Percentiles rank a stretch among this genome's conserved stretches.
phyloP scores from a whole-genome alignment of 805 yeast genomes.

The Pichia cabralensis region DNA sequence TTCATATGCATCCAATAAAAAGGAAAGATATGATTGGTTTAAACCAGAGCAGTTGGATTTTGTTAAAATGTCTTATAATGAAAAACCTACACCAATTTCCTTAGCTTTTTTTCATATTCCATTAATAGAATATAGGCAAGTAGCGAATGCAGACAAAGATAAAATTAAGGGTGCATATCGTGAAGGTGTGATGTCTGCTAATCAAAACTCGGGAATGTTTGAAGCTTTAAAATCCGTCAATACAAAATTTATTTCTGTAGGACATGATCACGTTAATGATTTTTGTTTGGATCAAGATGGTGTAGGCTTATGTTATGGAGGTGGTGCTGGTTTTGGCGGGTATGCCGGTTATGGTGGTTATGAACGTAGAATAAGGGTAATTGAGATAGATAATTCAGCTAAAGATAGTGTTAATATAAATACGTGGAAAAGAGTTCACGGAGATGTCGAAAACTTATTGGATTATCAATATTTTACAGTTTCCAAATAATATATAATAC shows the following conservation, averaged over 20 bases:
- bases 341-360: constrained; percentile 90
- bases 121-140: constrained; percentile 55
- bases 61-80: constrained; percentile 15
- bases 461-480: constrained; percentile 2
- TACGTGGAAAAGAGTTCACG: constrained; percentile 69
- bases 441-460: constrained; percentile 30
- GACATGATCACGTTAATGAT: constrained; percentile 95
- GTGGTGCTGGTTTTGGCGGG: constrained; percentile 91
- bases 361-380: constrained; percentile 67
- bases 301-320: constrained; percentile 87
- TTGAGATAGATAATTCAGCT: constrained; percentile 47
- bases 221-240: constrained; percentile 51
- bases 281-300: constrained; percentile 54
- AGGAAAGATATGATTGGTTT: constrained; percentile 81
- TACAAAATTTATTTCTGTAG: constrained; percentile 68
- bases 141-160: not conserved
- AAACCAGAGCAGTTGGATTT: constrained; percentile 24
- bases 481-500: too few relatives aligned
- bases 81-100: constrained; percentile 36
- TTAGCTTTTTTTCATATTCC: constrained; percentile 97
- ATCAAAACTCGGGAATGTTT: constrained; percentile 57
- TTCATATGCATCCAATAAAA: constrained; percentile 59
- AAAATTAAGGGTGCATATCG: constrained; percentile 48
- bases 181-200: constrained; percentile 78
- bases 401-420: constrained; percentile 34